Evolutionary conservation across 352 stramenopile species (phyloP), one percentile per base, ranked within the genome.

Genomic region (Phytophthora citricola): DNA sequence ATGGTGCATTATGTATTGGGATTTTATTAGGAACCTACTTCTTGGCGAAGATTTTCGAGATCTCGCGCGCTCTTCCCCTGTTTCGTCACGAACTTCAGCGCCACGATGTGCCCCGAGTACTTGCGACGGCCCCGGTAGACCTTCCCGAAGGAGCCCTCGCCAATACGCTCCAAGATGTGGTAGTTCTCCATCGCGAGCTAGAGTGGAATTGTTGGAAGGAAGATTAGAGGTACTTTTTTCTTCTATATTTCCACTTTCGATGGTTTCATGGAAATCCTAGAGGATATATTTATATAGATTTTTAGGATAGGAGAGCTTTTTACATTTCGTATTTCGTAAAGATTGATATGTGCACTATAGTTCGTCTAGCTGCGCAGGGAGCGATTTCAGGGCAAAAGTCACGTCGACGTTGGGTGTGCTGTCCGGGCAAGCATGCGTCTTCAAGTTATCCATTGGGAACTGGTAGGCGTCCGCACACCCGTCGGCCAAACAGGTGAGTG

Each of bases 81-180:
- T 73, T 98, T 98, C 41, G 85, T 87, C 29, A 98, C 97, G 66
- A 98, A 98, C 73, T 98, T 98, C 45, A 98, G 89, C 59, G 93
- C 93, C 11, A 97, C 91, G 54, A 96, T 91, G 58, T 97, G 90
- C 29, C 87, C 87, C 9, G 87, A 87, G 67, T 88, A 95, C 74
- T 95, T 95, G 68, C 87, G 83, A 7, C 89, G 75, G 1, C 85
- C 87, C 11, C 85, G 81, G 44, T 96, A 96, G 27, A 96, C 89
- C 61, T 93, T 94, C 11, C 87, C 89, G 51, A 96, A 96, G 31
- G 85, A 93, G 7, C 89, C 89, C 75, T 98, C 92, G 38, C 94
- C 94, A 54, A 98, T 97, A 40, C 92, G 83, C 75, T 98, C 93
- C 15, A 98, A 81, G 36, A 98, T 94, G 54, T 97, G 84, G 66